Evolutionary conservation across 768 basidiomycete genomes (phyloP).

Genomic region (Tricholoma hemisulphureum): DNA sequence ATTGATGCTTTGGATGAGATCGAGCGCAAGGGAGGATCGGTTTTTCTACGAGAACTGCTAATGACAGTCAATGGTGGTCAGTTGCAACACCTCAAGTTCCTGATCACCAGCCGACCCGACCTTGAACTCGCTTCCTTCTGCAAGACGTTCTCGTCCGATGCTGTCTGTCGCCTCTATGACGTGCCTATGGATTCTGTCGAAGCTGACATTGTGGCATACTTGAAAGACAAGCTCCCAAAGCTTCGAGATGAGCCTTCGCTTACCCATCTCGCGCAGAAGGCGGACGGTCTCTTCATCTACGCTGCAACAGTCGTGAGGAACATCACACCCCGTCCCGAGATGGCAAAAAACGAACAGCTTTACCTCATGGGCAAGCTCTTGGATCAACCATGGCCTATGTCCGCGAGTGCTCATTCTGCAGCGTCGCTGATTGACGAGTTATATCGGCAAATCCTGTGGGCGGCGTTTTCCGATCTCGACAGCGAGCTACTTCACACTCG

Average conservation of each 20-base stretch:
- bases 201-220: not conserved
- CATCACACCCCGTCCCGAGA: no score
- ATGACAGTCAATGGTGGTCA: not conserved
- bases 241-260: no score
- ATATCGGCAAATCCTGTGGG: no score
- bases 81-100: not conserved
- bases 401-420: no score
- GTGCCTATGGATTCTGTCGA: not conserved
- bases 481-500: slow-evolving; percentile 2
- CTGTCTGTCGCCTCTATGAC: not conserved
- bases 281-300: no score
- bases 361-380: no score
- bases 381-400: no score
- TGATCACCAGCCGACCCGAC: not conserved
- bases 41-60: slow-evolving; percentile 5
- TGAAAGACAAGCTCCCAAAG: no score
- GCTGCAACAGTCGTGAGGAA: no score
- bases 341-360: no score
- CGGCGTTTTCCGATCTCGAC: slow-evolving; percentile 12
- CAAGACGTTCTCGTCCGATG: slow-evolving; percentile 11
- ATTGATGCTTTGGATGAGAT: slow-evolving; percentile 12
- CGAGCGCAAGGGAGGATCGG: not conserved
- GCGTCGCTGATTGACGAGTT: no score
- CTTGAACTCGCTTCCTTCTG: slow-evolving; percentile 13
- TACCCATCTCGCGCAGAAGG: no score